Percentiles rank a stretch among this genome's conserved stretches.
phyloP scores from a whole-genome alignment of 2,329 filamentous ascomycete species.

The Arachnopeziza araneosa region DNA sequence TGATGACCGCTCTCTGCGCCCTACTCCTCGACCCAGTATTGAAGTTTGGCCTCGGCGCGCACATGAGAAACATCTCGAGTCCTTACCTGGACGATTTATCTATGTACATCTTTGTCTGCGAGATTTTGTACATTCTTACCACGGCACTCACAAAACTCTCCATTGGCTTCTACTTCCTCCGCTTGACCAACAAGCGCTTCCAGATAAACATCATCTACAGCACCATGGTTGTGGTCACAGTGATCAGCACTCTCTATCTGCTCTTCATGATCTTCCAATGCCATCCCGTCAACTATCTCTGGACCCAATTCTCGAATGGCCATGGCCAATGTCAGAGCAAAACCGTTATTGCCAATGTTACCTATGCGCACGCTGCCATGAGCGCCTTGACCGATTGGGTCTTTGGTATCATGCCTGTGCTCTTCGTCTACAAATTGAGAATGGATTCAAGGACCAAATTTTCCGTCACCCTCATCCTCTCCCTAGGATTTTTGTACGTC shows the following conservation, averaged over 20 bases:
- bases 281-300: slow-evolving; percentile 30
- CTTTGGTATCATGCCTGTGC: slow-evolving; percentile 27
- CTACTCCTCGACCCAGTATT: slow-evolving; percentile 14
- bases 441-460: slow-evolving; percentile 28
- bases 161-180: slow-evolving; percentile 26
- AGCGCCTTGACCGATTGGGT: slow-evolving; percentile 26
- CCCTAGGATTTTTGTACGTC: slow-evolving; percentile 37
- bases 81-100: slow-evolving; percentile 5
- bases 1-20: slow-evolving; percentile 24
- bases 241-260: slow-evolving; percentile 26
- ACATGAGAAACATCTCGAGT: slow-evolving; percentile 22
- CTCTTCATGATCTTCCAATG: slow-evolving; percentile 29
- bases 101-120: slow-evolving; percentile 26
- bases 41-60: slow-evolving; percentile 25
- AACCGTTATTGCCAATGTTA: slow-evolving; percentile 1
- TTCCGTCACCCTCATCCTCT: slow-evolving; percentile 31
- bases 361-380: slow-evolving; percentile 26
- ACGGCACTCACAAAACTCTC: slow-evolving; percentile 27
- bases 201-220: slow-evolving; percentile 21
- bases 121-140: slow-evolving; percentile 27
- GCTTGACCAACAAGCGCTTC: slow-evolving; percentile 23
- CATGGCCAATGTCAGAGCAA: slow-evolving; percentile 22
- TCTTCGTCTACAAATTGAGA: slow-evolving; percentile 27
- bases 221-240: slow-evolving; percentile 18
- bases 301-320: slow-evolving; percentile 21